Evolutionary conservation across 352 stramenopile species (phyloP).

Genomic region (Pythium rhizo-oryzae): DNA sequence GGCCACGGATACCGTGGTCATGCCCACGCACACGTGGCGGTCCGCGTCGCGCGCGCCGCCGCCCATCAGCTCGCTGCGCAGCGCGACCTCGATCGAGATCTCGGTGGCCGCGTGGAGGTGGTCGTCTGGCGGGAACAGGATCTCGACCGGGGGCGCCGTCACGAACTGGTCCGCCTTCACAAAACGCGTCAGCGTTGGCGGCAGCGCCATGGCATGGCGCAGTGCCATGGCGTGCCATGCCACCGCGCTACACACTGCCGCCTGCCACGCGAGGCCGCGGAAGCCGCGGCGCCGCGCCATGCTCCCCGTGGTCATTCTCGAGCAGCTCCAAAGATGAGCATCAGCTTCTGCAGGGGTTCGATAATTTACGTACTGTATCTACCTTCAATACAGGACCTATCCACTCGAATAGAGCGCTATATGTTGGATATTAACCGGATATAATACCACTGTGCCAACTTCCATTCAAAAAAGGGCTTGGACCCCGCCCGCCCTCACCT

Average conservation of each 20-base stretch:
- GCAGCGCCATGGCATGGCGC: too few species aligned
- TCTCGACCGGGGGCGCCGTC: constrained; percentile 40
- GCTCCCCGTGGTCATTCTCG: too few species aligned
- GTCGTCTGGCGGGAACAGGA: constrained; percentile 58
- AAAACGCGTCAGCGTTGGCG: not conserved
- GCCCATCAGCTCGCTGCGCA: constrained; percentile 47
- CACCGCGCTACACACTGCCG: not conserved
- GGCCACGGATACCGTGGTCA: constrained; percentile 47
- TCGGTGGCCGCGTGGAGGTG: constrained; percentile 45
- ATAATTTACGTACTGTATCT: constrained; percentile 15
- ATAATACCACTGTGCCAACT: constrained; percentile 15
- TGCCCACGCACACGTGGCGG: constrained; percentile 61
- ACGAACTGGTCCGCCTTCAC: constrained; percentile 3
- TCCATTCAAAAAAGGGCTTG: constrained; percentile 21
- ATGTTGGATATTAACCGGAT: constrained; percentile 22
- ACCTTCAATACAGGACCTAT: constrained; percentile 10
- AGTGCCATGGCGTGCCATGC: not conserved
- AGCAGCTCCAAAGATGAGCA: not conserved
- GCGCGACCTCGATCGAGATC: constrained; percentile 55
- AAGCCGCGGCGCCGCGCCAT: too few species aligned
- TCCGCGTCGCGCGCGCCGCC: too few species aligned
- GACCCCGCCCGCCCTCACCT: not conserved
- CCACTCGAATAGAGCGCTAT: not conserved
- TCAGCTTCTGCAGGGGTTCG: constrained; percentile 9
- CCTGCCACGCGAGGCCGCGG: not conserved